Conservation (phyloP, 2,329 filamentous ascomycete genomes). For the Apiospora phragmitis region DNA sequence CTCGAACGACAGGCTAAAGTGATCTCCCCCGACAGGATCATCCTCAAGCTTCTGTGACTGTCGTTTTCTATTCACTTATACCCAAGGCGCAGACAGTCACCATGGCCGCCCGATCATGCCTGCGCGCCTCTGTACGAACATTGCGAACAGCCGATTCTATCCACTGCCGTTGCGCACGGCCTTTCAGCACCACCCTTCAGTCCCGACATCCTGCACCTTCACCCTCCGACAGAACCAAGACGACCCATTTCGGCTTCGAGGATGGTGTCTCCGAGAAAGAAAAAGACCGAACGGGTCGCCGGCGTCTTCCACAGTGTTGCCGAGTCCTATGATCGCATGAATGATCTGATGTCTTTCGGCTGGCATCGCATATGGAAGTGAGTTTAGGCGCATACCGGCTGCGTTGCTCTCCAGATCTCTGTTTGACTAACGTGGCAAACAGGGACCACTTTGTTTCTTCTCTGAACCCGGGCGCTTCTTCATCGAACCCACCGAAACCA, state of each 20-base stretch:
- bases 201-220: slow-evolving; percentile 21
- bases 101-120: slow-evolving; percentile 29
- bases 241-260: slow-evolving; percentile 90
- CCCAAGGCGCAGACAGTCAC: slow-evolving; percentile 13
- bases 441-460: slow-evolving; percentile 90
- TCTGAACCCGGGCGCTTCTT: slow-evolving; percentile 75
- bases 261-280: slow-evolving; percentile 74
- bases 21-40: neutral
- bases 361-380: slow-evolving; percentile 94
- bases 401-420: neutral
- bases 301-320: slow-evolving; percentile 95
- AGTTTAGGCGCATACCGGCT: slow-evolving; percentile 24
- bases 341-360: slow-evolving; percentile 97
- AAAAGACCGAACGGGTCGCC: slow-evolving; percentile 74
- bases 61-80: neutral
- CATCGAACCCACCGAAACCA: slow-evolving; percentile 43
- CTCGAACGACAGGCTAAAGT: neutral
- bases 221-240: slow-evolving; percentile 31
- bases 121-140: slow-evolving; percentile 25
- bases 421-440: slow-evolving; percentile 4
- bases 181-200: slow-evolving; percentile 25
- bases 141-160: slow-evolving; percentile 16
- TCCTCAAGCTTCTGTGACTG: neutral
- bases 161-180: slow-evolving; percentile 15
- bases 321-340: slow-evolving; percentile 95